Evolutionary conservation across 2,329 filamentous ascomycete genomes (phyloP), one percentile per base, ranked within the genome.

Genomic region (Penicillium brevicompactum): DNA sequence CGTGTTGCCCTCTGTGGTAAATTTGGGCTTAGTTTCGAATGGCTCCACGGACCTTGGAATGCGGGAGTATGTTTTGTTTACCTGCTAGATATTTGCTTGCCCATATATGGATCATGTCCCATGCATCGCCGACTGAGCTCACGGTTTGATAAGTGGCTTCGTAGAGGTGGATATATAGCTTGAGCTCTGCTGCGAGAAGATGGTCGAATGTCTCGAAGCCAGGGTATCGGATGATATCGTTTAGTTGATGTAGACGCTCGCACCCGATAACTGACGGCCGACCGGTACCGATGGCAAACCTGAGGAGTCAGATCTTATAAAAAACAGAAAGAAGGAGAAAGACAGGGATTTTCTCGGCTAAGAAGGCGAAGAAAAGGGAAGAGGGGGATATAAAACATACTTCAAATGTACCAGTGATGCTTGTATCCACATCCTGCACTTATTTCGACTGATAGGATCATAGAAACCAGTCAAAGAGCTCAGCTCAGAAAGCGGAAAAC

Each of bases 361-460:
- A 30, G 3, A 46, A 22, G 1, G 10, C 6, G 1, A 18, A 5
- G 18, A 5, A 5, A 14, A 8, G 30, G 21, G n/a, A 5, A 18
- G 18, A 18, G 18, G 18, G 18, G 18, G 2, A 18, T 18, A 18
- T 18, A 18, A 11, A 27, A 34, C 52, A 11, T 51, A 51, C 52
- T 55, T 55, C 34, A 55, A 37, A 32, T 55, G 52, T 22, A 55
- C 52, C 11, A 55, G 27, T 11, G 52, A 55, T 2, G 52, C 52
- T 27, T 55, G 52, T 5, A 55, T 55, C 52, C 52, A 55, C 52
- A 55, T 55, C 21, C 52, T 41, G 27, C 52, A 55, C 52, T 51
- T 55, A 11, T 46, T 51, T 7, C 52, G 47, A 27, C 21, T 51
- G 6, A 41, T 46, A 2, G 50, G 41, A 22, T 55, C 52, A n/a